Percentiles rank a stretch among this genome's conserved stretches.
Conservation (phyloP, 164 flowering plant genomes). For the Cinnamomum chago region DNA sequence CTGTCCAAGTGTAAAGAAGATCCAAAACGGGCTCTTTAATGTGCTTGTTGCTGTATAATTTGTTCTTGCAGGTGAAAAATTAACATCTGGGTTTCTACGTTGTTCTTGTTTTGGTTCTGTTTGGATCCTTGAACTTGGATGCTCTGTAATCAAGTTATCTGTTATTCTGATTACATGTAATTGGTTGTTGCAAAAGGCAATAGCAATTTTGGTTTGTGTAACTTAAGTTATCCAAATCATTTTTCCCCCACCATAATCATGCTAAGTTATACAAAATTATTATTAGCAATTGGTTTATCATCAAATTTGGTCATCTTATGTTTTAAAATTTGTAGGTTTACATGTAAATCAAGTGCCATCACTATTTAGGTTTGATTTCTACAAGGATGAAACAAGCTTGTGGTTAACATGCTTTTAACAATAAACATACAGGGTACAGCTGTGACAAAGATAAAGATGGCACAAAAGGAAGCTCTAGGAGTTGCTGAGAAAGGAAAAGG, state of each 20-base stretch:
- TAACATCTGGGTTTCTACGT: too few relatives aligned
- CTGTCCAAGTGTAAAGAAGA: too few relatives aligned
- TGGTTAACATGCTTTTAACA: not conserved
- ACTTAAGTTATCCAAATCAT: too few relatives aligned
- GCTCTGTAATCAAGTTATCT: not conserved
- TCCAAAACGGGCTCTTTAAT: too few relatives aligned
- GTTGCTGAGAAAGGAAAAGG: conserved; percentile 96
- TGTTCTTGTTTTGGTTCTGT: not conserved
- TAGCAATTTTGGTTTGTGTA: not conserved
- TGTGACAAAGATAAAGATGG: conserved; percentile 87
- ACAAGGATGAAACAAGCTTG: not conserved
- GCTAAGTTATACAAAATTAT: not conserved
- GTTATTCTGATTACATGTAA: not conserved
- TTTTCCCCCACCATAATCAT: not conserved
- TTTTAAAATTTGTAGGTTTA: not conserved
- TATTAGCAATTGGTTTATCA: not conserved
- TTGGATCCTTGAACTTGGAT: not conserved
- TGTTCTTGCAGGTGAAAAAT: too few relatives aligned
- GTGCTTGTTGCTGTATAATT: too few relatives aligned
- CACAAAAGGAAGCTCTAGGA: conserved; percentile 94
- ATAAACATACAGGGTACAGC: conserved; percentile 66
- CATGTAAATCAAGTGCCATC: not conserved
- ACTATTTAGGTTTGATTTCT: not conserved
- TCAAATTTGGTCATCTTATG: not conserved
- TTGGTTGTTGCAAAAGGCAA: not conserved